phyloP scores from a whole-genome alignment of 441 rosid genomes.

The Euphorbia celastroides region DNA sequence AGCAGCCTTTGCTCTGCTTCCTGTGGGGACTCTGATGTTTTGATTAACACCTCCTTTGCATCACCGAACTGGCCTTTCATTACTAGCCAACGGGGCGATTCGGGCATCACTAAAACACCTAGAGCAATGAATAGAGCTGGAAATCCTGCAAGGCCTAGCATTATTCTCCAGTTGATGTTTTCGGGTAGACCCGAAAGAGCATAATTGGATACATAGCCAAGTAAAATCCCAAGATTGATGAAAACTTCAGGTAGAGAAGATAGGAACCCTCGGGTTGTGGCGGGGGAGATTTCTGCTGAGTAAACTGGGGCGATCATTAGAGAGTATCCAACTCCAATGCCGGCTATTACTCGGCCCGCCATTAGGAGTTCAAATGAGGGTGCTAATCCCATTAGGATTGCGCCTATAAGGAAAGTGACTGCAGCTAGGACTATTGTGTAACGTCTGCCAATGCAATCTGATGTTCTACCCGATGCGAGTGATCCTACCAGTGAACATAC shows the following conservation, averaged over 20 bases:
- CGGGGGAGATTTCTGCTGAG: conserved; percentile 52
- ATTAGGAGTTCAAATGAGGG: conserved; percentile 44
- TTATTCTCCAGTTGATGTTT: conserved; percentile 49
- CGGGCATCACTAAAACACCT: conserved; percentile 55
- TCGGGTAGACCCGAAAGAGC: conserved; percentile 36
- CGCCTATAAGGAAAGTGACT: conserved; percentile 47
- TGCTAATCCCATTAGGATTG: conserved; percentile 61
- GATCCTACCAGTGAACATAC: conserved; percentile 55
- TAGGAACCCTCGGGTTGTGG: conserved; percentile 48
- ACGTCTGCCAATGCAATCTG: conserved; percentile 53
- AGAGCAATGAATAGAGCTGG: conserved; percentile 43
- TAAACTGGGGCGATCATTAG: conserved; percentile 71
- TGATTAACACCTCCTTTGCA: conserved; percentile 36
- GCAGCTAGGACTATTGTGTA: conserved; percentile 54
- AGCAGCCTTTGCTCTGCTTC: conserved; percentile 41
- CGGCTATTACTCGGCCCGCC: conserved; percentile 60
- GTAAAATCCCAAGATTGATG: conserved; percentile 51
- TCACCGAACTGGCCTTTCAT: conserved; percentile 44
- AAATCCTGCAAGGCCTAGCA: conserved; percentile 59
- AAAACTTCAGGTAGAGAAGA: conserved; percentile 67
- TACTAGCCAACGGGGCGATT: conserved; percentile 64
- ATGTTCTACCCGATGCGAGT: conserved; percentile 49
- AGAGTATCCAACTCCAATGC: conserved; percentile 62
- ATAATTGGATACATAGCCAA: conserved; percentile 54
- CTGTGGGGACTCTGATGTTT: conserved; percentile 34